A percentile compares a stretch with the other conserved stretches of the same genome.
phyloP scores from a whole-genome alignment of 2,329 filamentous ascomycete species.

The Zelopaecilomyces penicillatus region DNA sequence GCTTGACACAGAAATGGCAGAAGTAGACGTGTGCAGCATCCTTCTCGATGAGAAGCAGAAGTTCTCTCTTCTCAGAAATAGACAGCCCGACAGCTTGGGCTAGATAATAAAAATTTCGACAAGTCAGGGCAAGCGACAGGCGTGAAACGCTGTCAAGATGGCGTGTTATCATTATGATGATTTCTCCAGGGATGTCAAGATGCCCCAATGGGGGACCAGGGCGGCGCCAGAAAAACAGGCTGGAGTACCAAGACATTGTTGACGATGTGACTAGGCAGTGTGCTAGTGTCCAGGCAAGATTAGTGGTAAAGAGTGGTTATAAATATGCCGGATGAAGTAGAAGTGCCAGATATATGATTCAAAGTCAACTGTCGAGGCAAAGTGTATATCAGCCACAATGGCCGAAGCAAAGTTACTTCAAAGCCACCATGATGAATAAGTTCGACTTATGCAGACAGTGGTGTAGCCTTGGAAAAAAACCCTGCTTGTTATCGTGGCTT shows the following conservation, averaged over 20 bases:
- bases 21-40: conserved; percentile 4
- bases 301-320: no score
- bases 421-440: no score
- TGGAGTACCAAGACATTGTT: background rate
- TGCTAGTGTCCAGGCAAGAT: no score
- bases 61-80: background rate
- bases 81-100: background rate
- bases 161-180: conserved; percentile 4
- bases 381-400: no score
- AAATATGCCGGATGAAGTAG: no score
- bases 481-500: no score
- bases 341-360: no score
- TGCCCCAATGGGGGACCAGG: background rate
- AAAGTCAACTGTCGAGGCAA: no score
- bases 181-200: conserved; percentile 8
- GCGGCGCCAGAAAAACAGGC: background rate
- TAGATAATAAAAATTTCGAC: conserved; percentile 3
- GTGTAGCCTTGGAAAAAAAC: no score
- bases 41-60: conserved; percentile 9
- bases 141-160: conserved; percentile 4
- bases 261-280: background rate
- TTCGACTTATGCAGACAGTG: no score
- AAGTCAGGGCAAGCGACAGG: conserved; percentile 9
- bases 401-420: no score
- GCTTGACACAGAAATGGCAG: conserved; percentile 6